Evolutionary conservation across 306 rosid genomes (phyloP), one percentile per base, ranked within the genome.

Genomic region (Cicer cuneatum): DNA sequence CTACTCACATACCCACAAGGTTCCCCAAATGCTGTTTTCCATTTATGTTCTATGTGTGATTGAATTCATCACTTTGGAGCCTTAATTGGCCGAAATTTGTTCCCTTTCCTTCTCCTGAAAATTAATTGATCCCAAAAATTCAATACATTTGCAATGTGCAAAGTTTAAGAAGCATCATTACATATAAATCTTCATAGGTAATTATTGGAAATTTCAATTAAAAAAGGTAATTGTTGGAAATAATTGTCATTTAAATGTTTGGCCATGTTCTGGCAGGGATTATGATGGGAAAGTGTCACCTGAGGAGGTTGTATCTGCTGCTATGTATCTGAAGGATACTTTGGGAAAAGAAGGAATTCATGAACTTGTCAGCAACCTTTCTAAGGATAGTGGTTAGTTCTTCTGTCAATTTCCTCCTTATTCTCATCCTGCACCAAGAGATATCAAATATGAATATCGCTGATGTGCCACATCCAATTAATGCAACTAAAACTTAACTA

Each of bases 281-380:
- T 85, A 82, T 75, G 97, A 89, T 71, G 97, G 96, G 51, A 92
- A 92, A 84, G 97, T 92, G 47, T 83, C 93, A 66, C 90, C 96
- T 8, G 96, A 89, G 84, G 97, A 92, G 86, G 97, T 92, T 72
- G 90, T 85, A 12, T 81, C 88, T 56, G 96, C 97, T 56, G 90
- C 96, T 13, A 86, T 77, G 56, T 92, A 92, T 85, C 72, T 92
- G 75, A 88, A 92, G 85, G 90, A 92, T 73, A 89, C 93, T 4
- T 72, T 92, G 53, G 89, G 89, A 67, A 89, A 92, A 72, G 97
- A 92, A 72, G 96, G 89, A 73, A 81, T 92, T 70, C 87, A 92
- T 66, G 96, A 92, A 48, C 92, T 92, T 51, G 82, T 92, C 77
- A 85, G 89, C 84, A 85, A 72, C 46, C 97, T 92, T 66, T 88